Percentiles rank a stretch among this genome's conserved stretches.
Evolutionary conservation across 192 early-diverging fungal species (phyloP).

Genomic region (Umbelopsis sp.): DNA sequence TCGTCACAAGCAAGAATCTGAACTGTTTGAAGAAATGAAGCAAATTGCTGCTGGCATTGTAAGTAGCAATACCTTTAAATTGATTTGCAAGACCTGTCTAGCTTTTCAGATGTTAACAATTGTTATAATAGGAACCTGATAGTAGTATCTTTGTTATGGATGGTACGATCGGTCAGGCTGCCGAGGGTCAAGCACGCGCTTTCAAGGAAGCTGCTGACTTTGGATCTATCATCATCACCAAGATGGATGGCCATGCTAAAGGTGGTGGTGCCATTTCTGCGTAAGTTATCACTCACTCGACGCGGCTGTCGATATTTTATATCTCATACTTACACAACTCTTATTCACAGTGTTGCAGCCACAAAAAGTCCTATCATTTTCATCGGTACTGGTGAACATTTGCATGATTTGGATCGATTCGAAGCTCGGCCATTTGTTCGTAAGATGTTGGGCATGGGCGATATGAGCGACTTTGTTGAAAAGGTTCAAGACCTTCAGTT

Average conservation of each 20-base stretch:
- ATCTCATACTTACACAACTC: background rate
- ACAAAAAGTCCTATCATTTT: conserved; percentile 93
- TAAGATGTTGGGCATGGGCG: conserved; percentile 96
- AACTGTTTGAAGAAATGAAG: conserved; percentile 96
- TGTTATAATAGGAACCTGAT: conserved; percentile 64
- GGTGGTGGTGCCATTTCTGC: conserved; percentile 98
- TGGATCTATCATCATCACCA: conserved; percentile 96
- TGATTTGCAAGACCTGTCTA: background rate
- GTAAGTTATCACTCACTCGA: conserved; percentile 36
- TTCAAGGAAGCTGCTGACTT: conserved; percentile 92
- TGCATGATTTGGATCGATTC: conserved; percentile 93
- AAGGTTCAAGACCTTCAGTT: conserved; percentile 87
- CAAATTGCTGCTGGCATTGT: conserved; percentile 86
- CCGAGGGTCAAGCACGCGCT: conserved; percentile 88
- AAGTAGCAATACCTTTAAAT: conserved; percentile 11
- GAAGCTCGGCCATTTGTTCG: conserved; percentile 85
- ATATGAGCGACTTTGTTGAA: conserved; percentile 85
- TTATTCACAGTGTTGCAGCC: conserved; percentile 76
- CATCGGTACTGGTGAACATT: conserved; percentile 96
- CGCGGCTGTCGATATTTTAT: background rate
- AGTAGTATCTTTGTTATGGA: conserved; percentile 98
- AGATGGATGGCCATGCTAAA: conserved; percentile 99
- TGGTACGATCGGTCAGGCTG: conserved; percentile 97
- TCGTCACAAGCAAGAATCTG: conserved; percentile 91
- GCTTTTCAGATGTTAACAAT: conserved; percentile 6